Conservation (phyloP, 2,329 filamentous ascomycete species). For the Ascochyta clinopodiicola region DNA sequence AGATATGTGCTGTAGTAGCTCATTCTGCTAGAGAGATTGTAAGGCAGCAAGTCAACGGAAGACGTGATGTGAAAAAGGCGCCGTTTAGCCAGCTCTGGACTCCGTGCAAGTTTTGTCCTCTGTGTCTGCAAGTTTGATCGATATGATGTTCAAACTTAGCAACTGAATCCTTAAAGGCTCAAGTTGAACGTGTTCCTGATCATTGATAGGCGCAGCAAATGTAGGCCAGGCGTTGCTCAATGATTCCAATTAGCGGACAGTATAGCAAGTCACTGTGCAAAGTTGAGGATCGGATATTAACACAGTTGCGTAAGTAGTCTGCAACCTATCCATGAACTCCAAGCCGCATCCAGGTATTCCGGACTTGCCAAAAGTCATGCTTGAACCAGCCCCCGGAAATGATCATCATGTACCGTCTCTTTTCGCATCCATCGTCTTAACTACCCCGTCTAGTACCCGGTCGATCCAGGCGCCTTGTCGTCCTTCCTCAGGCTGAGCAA, state of each 20-base stretch:
- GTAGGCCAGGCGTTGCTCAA: too few relatives aligned
- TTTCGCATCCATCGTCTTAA: neutral
- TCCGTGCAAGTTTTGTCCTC: too few relatives aligned
- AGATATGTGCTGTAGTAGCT: constrained; percentile 40
- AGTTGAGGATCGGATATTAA: constrained; percentile 22
- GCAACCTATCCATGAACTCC: constrained; percentile 34
- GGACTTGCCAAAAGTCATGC: constrained; percentile 23
- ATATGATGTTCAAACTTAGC: too few relatives aligned
- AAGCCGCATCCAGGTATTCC: constrained; percentile 19
- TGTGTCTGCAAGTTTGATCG: too few relatives aligned
- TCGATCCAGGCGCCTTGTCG: constrained; percentile 76
- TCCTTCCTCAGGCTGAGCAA: constrained; percentile 89
- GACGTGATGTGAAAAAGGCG: too few relatives aligned
- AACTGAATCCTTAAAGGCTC: too few relatives aligned
- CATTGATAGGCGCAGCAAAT: too few relatives aligned
- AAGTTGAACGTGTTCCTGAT: too few relatives aligned
- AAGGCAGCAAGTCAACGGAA: too few relatives aligned
- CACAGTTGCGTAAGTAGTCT: constrained; percentile 28
- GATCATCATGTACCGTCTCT: constrained; percentile 15
- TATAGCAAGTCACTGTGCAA: neutral
- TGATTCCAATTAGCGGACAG: neutral
- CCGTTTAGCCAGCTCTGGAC: too few relatives aligned
- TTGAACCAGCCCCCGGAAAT: constrained; percentile 16
- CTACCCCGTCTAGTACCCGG: constrained; percentile 44
- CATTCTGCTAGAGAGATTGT: neutral